These are phyloP conservation scores for Tricholoma saponaceum DNA, from an alignment of 768 basidiomycete genomes.

Conservation along the genomic window DNA sequence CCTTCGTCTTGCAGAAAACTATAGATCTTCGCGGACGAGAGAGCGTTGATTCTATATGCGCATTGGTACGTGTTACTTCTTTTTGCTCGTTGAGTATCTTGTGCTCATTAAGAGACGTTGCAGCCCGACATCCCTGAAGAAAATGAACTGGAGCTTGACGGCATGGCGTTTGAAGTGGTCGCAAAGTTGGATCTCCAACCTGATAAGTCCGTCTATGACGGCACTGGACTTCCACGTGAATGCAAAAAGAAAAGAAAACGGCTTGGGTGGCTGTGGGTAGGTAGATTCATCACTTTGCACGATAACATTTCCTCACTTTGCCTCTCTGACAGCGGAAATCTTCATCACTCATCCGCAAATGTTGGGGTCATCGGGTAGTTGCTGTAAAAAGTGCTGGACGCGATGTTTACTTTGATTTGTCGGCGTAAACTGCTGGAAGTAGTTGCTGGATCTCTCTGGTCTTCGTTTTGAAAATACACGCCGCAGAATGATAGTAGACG, in stretches of 20 bases:
- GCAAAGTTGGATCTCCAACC: neutral
- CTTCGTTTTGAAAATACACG: neutral
- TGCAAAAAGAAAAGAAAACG: neutral
- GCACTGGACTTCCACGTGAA: neutral
- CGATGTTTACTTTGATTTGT: neutral
- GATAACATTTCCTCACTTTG: neutral
- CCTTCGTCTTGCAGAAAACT: neutral
- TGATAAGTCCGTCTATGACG: neutral
- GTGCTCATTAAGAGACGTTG: neutral
- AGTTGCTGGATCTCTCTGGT: neutral
- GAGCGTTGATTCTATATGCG: neutral
- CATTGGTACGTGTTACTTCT: neutral
- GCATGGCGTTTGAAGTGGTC: neutral
- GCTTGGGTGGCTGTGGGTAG: neutral
- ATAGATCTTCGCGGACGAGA: neutral
- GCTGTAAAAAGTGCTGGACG: neutral
- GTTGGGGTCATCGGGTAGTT: neutral
- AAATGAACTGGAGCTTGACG: neutral
- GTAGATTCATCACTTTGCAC: neutral
- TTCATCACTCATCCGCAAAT: neutral
- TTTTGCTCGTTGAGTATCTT: neutral
- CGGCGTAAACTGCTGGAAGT: neutral
- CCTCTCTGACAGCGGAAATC: neutral
- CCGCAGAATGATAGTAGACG: neutral
- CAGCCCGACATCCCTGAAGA: conserved; percentile 1